Conservation (phyloP, 176 grass and related monocot genomes). For the Raddia distichophylla region DNA sequence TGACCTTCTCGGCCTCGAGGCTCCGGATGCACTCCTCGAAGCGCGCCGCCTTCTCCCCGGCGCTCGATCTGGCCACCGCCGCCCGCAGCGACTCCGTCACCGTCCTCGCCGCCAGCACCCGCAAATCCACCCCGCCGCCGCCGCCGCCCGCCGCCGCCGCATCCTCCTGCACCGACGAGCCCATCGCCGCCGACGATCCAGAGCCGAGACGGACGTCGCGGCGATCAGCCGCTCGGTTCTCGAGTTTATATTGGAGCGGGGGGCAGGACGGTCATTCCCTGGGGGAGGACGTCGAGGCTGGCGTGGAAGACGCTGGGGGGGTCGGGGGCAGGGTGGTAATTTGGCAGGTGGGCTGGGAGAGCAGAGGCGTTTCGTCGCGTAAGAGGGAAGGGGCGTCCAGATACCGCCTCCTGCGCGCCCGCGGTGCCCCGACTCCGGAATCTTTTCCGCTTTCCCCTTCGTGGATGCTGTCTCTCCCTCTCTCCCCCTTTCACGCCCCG, state of each 20-base stretch:
- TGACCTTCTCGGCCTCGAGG: slow-evolving; percentile 79
- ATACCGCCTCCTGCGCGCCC: slow-evolving; percentile 37
- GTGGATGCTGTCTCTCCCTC: fast-evolving
- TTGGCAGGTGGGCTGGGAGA: background rate
- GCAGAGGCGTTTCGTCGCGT: slow-evolving; percentile 87
- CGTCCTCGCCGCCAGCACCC: slow-evolving; percentile 47
- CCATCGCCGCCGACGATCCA: slow-evolving; percentile 15
- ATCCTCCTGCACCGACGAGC: slow-evolving; percentile 26
- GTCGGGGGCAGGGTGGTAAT: slow-evolving; percentile 44
- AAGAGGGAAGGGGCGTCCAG: slow-evolving; percentile 46
- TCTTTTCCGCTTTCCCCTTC: background rate
- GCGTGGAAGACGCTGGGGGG: slow-evolving; percentile 18
- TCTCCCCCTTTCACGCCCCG: fast-evolving
- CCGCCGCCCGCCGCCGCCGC: background rate
- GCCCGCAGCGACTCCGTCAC: slow-evolving; percentile 51
- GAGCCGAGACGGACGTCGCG: background rate
- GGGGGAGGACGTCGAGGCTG: background rate
- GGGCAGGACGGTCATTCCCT: slow-evolving; percentile 15
- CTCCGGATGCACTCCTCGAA: slow-evolving; percentile 68
- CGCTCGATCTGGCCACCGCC: background rate
- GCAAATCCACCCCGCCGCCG: slow-evolving; percentile 26
- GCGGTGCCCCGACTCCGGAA: slow-evolving; percentile 43
- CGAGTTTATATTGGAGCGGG: slow-evolving; percentile 37
- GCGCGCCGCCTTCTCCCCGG: slow-evolving; percentile 41
- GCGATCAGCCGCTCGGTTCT: no score